phyloP scores from a whole-genome alignment of 495 filamentous ascomycete species.

The Hypomontagnella monticulosa region DNA sequence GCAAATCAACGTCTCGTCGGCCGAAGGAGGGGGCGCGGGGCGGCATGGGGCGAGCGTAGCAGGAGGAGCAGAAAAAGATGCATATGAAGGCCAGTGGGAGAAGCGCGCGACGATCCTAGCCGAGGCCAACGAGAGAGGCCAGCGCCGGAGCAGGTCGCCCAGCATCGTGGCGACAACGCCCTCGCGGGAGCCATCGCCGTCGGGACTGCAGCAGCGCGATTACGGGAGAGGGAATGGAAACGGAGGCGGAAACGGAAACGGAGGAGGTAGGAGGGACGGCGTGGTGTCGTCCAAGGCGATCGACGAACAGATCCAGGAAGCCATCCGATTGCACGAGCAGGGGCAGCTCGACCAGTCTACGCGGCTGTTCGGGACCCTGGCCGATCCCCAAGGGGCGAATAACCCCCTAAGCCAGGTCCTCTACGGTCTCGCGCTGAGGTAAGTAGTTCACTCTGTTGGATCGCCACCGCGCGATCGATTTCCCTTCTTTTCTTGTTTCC shows the following conservation, averaged over 20 bases:
- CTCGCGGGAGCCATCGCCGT: constrained; percentile 35
- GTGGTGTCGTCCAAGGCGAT: constrained; percentile 58
- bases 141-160: constrained; percentile 52
- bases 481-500: neutral
- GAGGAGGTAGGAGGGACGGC: constrained; percentile 33
- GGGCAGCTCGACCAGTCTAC: constrained; percentile 82
- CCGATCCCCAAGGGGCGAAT: constrained; percentile 84
- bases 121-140: constrained; percentile 64
- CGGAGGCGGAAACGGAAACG: constrained; percentile 9
- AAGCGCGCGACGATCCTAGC: constrained; percentile 87
- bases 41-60: constrained; percentile 15
- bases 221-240: constrained; percentile 12
- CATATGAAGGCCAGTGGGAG: constrained; percentile 75
- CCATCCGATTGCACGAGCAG: constrained; percentile 91
- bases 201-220: constrained; percentile 39
- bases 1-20: constrained; percentile 62
- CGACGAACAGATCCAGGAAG: constrained; percentile 90
- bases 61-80: constrained; percentile 54
- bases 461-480: constrained; percentile 20
- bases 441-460: constrained; percentile 47
- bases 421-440: constrained; percentile 93
- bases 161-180: constrained; percentile 22
- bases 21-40: constrained; percentile 51
- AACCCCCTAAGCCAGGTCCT: constrained; percentile 96
- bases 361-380: constrained; percentile 84